Evolutionary conservation across 1,284 basidiomycete genomes (phyloP), one percentile per base, ranked within the genome.

Genomic region (Irpex lacteus): DNA sequence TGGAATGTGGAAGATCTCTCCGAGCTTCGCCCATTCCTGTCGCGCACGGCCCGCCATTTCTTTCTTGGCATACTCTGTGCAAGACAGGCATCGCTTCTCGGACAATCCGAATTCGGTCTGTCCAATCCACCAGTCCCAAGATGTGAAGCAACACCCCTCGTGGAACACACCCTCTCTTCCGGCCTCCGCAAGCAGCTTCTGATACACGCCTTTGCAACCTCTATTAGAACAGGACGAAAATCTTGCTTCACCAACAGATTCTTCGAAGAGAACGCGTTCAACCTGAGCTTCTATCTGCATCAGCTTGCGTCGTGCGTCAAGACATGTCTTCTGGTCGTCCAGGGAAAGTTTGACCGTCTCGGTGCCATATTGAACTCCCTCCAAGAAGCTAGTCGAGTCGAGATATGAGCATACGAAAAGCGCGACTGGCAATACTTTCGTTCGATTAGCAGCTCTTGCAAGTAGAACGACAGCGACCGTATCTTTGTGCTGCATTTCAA

Each of bases 321-420:
- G 44, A 50, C 54, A 58, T n/a, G 40, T n/a, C 9, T 34, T 36
- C 15, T 59, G 58, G 58, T 63, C 62, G 18, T 34, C 26, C 18
- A 13, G n/a, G 7, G 62, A 50, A 6, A 63, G 59, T 5, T 54
- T 54, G 9, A 57, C 61, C n/a, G 18, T 18, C n/a, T 63, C 50
- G 36, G 18, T 9, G 7, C 59, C 59, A 38, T 55, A 37, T 34
- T 21, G 5, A 9, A 53, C 21, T 11, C 49, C 55, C 8, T 55
- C 36, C 32, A 67, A 21, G 8, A 65, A 50, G 3, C 18, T 40
- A 4, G 62, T 60, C 4, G 21, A 13, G 8, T 32, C n/a, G 19
- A 63, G 59, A 11, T 47, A 55, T 44, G 56, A 59, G 64, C 63
- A 66, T 15, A 37, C 44, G 62, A 64, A 65, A 44, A 69, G 63